Conservation (phyloP, 768 basidiomycete genomes). For the Pleurotus tuoliensis region DNA sequence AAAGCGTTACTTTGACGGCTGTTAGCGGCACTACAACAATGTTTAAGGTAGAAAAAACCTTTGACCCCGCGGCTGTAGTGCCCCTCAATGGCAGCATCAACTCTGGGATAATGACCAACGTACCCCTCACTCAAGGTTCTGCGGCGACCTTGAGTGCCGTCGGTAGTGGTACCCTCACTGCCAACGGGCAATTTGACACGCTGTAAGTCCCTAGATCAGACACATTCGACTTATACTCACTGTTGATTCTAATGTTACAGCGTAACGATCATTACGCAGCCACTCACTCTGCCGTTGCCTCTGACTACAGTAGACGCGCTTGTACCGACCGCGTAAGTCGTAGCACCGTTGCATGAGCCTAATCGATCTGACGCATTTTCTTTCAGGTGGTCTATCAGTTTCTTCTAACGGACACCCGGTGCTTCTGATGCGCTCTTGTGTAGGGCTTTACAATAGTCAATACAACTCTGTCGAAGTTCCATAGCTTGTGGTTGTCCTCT, state of each 20-base stretch:
- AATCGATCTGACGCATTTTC: no score
- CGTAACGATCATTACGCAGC: neutral
- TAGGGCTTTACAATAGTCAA: no score
- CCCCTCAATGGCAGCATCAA: neutral
- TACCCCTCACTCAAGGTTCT: neutral
- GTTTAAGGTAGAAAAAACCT: neutral
- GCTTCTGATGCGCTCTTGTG: no score
- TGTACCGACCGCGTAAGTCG: neutral
- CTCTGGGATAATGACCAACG: neutral
- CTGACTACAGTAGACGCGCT: neutral
- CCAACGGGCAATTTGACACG: neutral
- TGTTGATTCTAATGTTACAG: neutral
- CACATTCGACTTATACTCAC: neutral
- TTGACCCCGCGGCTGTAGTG: neutral
- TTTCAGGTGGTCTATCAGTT: no score
- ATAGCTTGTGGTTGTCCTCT: no score
- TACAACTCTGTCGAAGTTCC: no score
- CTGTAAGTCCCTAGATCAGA: neutral
- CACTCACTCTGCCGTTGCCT: neutral
- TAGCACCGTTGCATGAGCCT: no score
- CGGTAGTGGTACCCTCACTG: neutral
- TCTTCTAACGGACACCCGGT: no score
- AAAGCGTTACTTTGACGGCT: neutral
- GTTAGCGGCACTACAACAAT: neutral
- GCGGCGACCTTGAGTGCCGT: neutral